Evolutionary conservation across 495 filamentous ascomycete species (phyloP), one percentile per base, ranked within the genome.

Genomic region (Tetracladium setigerum): DNA sequence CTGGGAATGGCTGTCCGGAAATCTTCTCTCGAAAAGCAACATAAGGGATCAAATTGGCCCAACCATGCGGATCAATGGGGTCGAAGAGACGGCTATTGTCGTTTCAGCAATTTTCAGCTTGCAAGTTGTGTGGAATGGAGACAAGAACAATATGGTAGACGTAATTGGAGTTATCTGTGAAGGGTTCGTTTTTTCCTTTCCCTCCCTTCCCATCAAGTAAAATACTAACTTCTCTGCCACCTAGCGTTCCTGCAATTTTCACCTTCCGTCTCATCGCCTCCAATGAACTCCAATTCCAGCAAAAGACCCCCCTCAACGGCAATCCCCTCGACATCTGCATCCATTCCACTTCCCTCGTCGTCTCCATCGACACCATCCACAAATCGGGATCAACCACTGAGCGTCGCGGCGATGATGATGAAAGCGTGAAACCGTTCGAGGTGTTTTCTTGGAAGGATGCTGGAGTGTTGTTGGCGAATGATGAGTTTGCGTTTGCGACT

Each of bases 1-100:
- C 5, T 96, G 91, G 91, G 73, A 89, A 48, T 98, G 92, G 92
- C 56, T 60, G 12, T 57, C 65, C 7, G 75, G 77, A 0, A 58
- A 62, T 30, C 47, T 82, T 4, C 49, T 83, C 1, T 68, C 78
- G 19, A 79, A 71, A 49, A 49, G 78, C 0, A 67, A 74, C 38
- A 47, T 88, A 9, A 65, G 73, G 4, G 46, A 47, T 5, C 59
- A 61, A 1, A 68, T 77, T 15, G 38, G 11, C 8, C 16, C 9
- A 38, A 30, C 44, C 4, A 50, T 9, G 24, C 34, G 1, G n/a
- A 45, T 39, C 17, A 33, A 35, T n/a, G 24, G 12, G 30, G 39
- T 4, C 5, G 44, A 18, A 17, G 46, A 32, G 7, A 45, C n/a
- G 38, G 75, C 74, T 30, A 52, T 81, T 34, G 77, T 73, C 5